Percentiles rank a stretch among this genome's conserved stretches.
These are phyloP conservation scores for Cantharellus cinnabarinus DNA, from an alignment of 768 basidiomycete genomes.

Conservation along the genomic window DNA sequence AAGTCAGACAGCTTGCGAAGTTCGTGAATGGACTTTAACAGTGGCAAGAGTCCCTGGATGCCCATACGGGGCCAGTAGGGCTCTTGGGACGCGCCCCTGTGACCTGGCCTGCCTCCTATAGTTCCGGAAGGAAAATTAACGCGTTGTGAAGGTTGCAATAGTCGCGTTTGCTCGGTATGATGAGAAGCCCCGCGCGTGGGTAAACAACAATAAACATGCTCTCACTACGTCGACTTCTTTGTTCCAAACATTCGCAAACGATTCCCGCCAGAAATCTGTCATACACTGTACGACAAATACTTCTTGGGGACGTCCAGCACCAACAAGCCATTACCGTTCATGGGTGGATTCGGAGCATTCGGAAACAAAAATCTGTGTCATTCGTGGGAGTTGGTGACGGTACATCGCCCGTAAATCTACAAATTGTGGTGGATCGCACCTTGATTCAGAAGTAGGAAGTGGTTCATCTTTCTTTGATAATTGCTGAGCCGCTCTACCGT, in stretches of 20 bases:
- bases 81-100: too few relatives aligned
- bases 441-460: constrained; percentile 15
- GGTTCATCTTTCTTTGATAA: not conserved
- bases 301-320: not conserved
- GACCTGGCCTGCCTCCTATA: too few relatives aligned
- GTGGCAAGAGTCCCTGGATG: constrained; percentile 72
- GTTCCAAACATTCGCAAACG: too few relatives aligned
- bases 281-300: not conserved
- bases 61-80: constrained; percentile 36
- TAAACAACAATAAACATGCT: not conserved
- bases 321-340: constrained; percentile 27
- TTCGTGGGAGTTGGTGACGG: constrained; percentile 68
- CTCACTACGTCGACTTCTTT: too few relatives aligned
- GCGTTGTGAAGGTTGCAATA: too few relatives aligned
- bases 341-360: constrained; percentile 74
- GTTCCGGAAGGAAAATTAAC: too few relatives aligned
- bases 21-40: constrained; percentile 77
- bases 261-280: too few relatives aligned
- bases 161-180: not conserved
- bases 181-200: not conserved
- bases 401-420: constrained; percentile 44
- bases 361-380: constrained; percentile 72
- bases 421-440: constrained; percentile 43
- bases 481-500: constrained; percentile 1
- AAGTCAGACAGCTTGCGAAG: constrained; percentile 63